Evolutionary conservation across 306 rosid genomes (phyloP).

Genomic region (Trifolium fragiferum): DNA sequence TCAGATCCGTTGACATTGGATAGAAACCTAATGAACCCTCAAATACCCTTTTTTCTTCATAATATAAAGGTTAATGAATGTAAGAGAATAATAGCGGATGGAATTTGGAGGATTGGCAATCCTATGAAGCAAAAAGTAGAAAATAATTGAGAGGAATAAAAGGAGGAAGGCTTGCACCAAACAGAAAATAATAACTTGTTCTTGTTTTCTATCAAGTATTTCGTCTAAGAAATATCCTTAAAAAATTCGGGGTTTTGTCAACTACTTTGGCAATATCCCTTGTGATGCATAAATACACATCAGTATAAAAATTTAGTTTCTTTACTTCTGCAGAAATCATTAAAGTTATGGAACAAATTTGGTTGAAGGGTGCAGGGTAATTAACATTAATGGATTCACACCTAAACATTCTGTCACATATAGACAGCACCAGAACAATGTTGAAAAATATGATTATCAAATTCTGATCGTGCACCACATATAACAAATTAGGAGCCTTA

Average conservation of each 20-base stretch:
- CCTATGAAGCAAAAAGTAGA: neutral
- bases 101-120: slow-evolving; percentile 24
- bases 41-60: neutral
- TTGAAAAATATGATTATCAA: neutral
- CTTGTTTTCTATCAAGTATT: slow-evolving; percentile 3
- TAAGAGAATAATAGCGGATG: slow-evolving; percentile 7
- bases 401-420: neutral
- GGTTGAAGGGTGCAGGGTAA: neutral
- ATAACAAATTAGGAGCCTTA: too few species aligned
- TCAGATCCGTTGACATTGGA: slow-evolving; percentile 30
- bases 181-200: neutral
- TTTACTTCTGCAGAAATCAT: neutral
- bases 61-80: neutral
- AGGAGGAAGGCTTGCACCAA: slow-evolving; percentile 3
- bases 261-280: too few species aligned
- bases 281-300: neutral
- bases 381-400: neutral
- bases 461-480: neutral
- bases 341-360: neutral
- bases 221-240: neutral
- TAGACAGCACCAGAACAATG: slow-evolving; percentile 7
- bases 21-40: slow-evolving; percentile 18
- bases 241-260: neutral
- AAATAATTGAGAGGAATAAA: neutral
- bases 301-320: neutral